These are phyloP conservation scores for Boeremia lycopersici DNA, from an alignment of 2,329 filamentous ascomycete genomes.

Conservation along the genomic window DNA sequence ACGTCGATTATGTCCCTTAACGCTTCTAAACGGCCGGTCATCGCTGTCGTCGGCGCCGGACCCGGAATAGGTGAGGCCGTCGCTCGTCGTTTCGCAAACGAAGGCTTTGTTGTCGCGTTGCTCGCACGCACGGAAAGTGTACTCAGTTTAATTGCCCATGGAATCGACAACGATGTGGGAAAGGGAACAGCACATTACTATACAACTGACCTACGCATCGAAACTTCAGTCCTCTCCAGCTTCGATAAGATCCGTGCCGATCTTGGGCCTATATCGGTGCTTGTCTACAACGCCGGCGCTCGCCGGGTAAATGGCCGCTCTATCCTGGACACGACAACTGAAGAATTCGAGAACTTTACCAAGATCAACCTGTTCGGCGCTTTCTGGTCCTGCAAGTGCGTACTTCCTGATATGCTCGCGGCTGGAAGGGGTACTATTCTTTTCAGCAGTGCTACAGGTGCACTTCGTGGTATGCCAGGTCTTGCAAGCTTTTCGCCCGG, in stretches of 20 bases:
- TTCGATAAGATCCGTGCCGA: constrained; percentile 18
- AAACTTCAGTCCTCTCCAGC: background rate
- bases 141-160: constrained; percentile 24
- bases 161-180: background rate
- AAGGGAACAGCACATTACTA: background rate
- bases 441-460: constrained; percentile 26
- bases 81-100: constrained; percentile 25
- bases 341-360: constrained; percentile 30
- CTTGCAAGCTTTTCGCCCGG: constrained; percentile 26
- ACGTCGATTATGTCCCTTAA: constrained; percentile 19
- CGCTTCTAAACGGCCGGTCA: constrained; percentile 20
- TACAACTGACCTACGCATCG: background rate
- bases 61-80: constrained; percentile 34
- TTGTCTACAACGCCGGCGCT: constrained; percentile 29
- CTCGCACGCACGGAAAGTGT: constrained; percentile 30
- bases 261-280: constrained; percentile 23
- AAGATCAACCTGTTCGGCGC: constrained; percentile 30
- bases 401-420: constrained; percentile 26
- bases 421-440: constrained; percentile 25
- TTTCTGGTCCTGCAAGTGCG: constrained; percentile 27
- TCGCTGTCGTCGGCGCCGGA: constrained; percentile 30
- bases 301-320: constrained; percentile 26
- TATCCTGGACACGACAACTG: constrained; percentile 24
- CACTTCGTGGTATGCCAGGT: constrained; percentile 23
- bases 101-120: constrained; percentile 27